Percentiles rank a stretch among this genome's conserved stretches.
phyloP scores from a whole-genome alignment of 2,329 filamentous ascomycete genomes.

The Sarocladium oryzae region DNA sequence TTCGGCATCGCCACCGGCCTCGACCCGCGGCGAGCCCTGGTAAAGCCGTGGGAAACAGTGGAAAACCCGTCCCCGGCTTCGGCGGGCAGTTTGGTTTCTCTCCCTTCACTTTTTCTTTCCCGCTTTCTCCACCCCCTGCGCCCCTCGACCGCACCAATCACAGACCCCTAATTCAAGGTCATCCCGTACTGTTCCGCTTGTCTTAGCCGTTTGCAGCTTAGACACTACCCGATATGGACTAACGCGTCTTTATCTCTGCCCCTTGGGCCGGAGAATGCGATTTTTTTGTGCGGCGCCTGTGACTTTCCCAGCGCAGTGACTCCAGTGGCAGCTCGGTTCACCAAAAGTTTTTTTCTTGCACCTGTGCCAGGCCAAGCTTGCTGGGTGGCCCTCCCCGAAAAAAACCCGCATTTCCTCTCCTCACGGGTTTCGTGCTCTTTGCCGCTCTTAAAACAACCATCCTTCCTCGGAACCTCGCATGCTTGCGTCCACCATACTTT shows the following conservation, averaged over 20 bases:
- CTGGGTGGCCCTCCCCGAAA: slow-evolving; percentile 10
- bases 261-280: not conserved
- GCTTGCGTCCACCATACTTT: too few species aligned
- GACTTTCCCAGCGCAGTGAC: slow-evolving; percentile 4
- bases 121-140: not conserved
- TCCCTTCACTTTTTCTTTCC: too few species aligned
- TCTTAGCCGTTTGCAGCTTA: slow-evolving; percentile 5
- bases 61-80: not conserved
- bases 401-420: slow-evolving; percentile 8
- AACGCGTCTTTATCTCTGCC: not conserved
- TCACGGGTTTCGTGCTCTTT: not conserved
- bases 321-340: not conserved
- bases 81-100: not conserved
- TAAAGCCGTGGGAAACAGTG: not conserved
- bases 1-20: slow-evolving; percentile 7
- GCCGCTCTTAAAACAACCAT: not conserved
- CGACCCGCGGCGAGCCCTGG: not conserved
- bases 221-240: slow-evolving; percentile 2
- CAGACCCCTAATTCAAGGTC: not conserved
- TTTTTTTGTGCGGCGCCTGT: not conserved
- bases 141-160: not conserved
- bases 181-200: slow-evolving; percentile 7
- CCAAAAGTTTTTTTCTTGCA: not conserved
- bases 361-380: not conserved
- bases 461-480: not conserved